Evolutionary conservation across 2,329 filamentous ascomycete species (phyloP).

Genomic region (Rutstroemia sp.): DNA sequence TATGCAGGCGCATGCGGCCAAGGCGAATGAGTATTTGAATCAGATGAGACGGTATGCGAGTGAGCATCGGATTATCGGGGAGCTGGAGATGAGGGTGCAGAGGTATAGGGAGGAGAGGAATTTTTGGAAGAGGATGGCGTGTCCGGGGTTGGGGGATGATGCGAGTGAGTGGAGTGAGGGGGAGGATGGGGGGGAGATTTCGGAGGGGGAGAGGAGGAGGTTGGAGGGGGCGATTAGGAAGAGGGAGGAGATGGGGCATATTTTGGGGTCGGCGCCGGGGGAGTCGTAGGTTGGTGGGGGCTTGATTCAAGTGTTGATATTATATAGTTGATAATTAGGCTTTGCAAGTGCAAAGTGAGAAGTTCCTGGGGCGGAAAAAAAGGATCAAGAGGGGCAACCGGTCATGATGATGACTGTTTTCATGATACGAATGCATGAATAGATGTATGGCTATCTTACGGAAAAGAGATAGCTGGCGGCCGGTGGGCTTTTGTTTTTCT

Average conservation of each 20-base stretch:
- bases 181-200: constrained; percentile 48
- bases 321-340: no score
- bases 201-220: constrained; percentile 19
- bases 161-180: constrained; percentile 50
- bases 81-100: constrained; percentile 44
- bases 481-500: no score
- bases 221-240: not conserved
- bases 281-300: not conserved
- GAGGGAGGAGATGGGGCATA: constrained; percentile 2
- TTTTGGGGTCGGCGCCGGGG: not conserved
- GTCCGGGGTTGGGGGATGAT: constrained; percentile 53
- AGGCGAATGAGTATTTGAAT: constrained; percentile 50
- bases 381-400: no score
- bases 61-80: constrained; percentile 47
- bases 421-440: not conserved
- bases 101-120: constrained; percentile 51
- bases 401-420: not conserved
- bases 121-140: constrained; percentile 60
- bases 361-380: no score
- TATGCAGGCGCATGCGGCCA: constrained; percentile 53
- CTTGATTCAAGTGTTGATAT: no score
- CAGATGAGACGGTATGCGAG: constrained; percentile 49
- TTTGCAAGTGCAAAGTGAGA: no score
- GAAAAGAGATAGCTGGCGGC: no score
- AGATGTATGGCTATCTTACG: no score